phyloP scores from a whole-genome alignment of 164 flowering plant genomes.

The Stephania yunnanensis region DNA sequence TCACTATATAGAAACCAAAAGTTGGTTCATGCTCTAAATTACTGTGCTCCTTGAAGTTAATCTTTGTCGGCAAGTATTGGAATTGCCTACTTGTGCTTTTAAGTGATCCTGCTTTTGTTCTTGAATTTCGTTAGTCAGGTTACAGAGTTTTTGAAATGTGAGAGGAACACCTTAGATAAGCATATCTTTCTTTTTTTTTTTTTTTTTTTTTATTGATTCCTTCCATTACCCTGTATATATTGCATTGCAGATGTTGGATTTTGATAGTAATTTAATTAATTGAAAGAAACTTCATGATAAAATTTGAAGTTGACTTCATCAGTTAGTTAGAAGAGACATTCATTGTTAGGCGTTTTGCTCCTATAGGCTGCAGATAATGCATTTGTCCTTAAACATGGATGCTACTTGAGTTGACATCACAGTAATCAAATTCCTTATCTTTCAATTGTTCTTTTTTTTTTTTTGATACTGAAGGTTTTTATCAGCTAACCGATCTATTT shows the following conservation, averaged over 20 bases:
- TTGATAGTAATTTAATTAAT: too few species aligned
- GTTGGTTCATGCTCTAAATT: background rate
- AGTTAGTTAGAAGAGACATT: background rate
- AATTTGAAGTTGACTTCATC: background rate
- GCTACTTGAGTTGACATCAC: too few species aligned
- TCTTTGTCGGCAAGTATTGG: background rate
- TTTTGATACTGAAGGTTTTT: too few species aligned
- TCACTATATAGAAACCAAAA: background rate
- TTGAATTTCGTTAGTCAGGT: too few species aligned
- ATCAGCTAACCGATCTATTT: background rate
- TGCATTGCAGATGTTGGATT: background rate
- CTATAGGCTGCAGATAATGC: background rate
- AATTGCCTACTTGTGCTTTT: background rate
- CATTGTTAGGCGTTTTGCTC: background rate
- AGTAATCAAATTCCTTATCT: too few species aligned
- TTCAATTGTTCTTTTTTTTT: too few species aligned
- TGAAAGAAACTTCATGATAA: background rate
- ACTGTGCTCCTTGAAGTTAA: background rate
- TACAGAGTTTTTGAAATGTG: too few species aligned
- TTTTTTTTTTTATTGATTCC: background rate
- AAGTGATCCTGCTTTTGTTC: background rate
- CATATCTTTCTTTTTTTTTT: too few species aligned
- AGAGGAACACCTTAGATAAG: too few species aligned
- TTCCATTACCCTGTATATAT: background rate
- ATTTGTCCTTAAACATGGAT: background rate